Conservation (phyloP, 1,284 basidiomycete genomes). For the Trichosporon sp. region DNA sequence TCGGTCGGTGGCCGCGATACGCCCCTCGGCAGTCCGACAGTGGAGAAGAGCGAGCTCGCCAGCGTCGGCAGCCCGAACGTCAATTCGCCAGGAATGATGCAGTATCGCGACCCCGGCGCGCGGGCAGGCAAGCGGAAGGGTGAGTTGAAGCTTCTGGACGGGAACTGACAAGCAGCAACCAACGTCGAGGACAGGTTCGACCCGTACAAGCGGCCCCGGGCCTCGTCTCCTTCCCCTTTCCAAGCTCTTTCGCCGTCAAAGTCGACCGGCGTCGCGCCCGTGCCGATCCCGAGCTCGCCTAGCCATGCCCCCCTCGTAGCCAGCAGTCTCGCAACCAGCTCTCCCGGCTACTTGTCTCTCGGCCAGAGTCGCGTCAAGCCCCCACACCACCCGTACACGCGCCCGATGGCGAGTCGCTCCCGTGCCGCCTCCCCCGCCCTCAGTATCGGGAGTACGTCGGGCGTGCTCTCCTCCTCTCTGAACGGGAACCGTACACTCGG, state of each 20-base stretch:
- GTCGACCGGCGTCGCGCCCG: constrained; percentile 31
- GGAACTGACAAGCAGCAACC: constrained; percentile 31
- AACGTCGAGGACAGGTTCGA: constrained; percentile 51
- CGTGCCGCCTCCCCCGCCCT: constrained; percentile 51
- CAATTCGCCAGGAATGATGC: constrained; percentile 48
- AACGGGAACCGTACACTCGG: constrained; percentile 32
- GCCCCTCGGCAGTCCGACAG: constrained; percentile 47
- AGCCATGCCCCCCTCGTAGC: constrained; percentile 40
- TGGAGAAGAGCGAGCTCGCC: constrained; percentile 46
- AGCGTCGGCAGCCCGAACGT: constrained; percentile 20
- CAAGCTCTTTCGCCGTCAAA: constrained; percentile 46
- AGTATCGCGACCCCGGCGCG: constrained; percentile 49
- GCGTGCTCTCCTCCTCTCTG: constrained; percentile 40
- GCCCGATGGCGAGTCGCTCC: constrained; percentile 45
- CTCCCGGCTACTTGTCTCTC: constrained; percentile 28
- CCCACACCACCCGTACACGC: constrained; percentile 42
- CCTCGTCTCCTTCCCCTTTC: constrained; percentile 46
- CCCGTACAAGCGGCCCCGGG: constrained; percentile 53
- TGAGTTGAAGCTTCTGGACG: constrained; percentile 24
- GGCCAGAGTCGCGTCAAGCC: constrained; percentile 18
- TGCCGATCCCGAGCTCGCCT: constrained; percentile 48
- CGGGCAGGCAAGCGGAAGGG: constrained; percentile 53
- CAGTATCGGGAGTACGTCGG: constrained; percentile 46
- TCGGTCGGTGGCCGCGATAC: constrained; percentile 34
- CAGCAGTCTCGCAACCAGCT: constrained; percentile 33